phyloP scores from a whole-genome alignment of 106 monocot species.

The Triglochin maritima region DNA sequence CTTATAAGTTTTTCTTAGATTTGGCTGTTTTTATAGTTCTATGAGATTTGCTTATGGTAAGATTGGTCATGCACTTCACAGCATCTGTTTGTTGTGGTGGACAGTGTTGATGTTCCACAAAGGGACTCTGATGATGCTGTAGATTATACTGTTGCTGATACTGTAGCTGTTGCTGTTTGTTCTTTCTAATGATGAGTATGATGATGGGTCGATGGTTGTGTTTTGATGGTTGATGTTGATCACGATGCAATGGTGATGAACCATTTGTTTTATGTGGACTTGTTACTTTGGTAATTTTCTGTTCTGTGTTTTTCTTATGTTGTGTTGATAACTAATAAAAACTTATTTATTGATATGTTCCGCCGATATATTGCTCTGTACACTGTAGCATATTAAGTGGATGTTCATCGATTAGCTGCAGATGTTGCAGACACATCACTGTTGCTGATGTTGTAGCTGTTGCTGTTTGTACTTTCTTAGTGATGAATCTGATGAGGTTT shows the following conservation, averaged over 20 bases:
- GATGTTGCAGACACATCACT: constrained; percentile 15
- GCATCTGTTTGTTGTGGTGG: too few species aligned
- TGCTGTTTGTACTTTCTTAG: too few species aligned
- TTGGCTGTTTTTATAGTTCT: too few species aligned
- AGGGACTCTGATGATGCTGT: too few species aligned
- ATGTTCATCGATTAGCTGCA: neutral
- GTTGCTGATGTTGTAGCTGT: constrained; percentile 9
- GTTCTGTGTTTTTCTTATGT: neutral
- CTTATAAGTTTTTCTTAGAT: too few species aligned
- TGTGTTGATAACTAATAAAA: neutral
- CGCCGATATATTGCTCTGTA: constrained; percentile 25
- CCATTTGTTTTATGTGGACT: neutral
- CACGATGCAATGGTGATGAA: neutral
- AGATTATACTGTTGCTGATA: too few species aligned
- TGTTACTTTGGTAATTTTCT: constrained; percentile 2
- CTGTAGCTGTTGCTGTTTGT: neutral
- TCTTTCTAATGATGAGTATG: neutral
- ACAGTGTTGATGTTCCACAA: too few species aligned
- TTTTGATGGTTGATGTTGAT: constrained; percentile 1
- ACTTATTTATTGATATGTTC: constrained; percentile 21
- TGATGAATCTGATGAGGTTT: constrained; percentile 19
- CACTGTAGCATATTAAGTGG: constrained; percentile 2
- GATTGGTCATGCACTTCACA: too few species aligned
- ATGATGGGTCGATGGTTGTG: too few species aligned
- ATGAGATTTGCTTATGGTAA: too few species aligned